These are phyloP conservation scores for Phylloporus rhodoxanthus DNA, from an alignment of 768 basidiomycete species.

Conservation along the genomic window DNA sequence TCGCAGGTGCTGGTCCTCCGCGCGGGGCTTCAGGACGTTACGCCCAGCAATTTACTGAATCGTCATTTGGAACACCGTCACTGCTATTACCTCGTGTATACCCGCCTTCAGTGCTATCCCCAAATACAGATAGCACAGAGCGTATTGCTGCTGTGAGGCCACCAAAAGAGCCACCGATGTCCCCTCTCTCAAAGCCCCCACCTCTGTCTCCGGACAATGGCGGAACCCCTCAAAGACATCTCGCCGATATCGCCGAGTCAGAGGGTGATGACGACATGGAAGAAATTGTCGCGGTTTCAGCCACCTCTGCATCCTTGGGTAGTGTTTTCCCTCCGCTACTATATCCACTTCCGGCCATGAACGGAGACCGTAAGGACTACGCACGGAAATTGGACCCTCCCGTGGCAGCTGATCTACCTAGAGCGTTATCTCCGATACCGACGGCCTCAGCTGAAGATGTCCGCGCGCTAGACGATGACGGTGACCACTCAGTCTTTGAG, in stretches of 20 bases:
- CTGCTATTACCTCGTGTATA: slow-evolving; percentile 22
- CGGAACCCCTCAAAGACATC: not conserved
- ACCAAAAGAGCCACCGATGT: slow-evolving; percentile 3
- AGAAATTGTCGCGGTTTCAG: slow-evolving; percentile 20
- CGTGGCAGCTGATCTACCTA: slow-evolving; percentile 5
- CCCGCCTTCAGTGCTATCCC: not conserved
- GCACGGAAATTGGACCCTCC: not conserved
- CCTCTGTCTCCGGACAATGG: slow-evolving; percentile 1
- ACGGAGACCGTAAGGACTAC: slow-evolving; percentile 12
- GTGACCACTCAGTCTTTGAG: slow-evolving; percentile 24
- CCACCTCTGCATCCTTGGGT: not conserved
- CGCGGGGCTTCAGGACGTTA: slow-evolving; percentile 13
- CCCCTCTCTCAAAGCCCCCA: slow-evolving; percentile 1
- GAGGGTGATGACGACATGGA: slow-evolving; percentile 38
- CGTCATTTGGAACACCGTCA: slow-evolving; percentile 35
- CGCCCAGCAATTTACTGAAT: slow-evolving; percentile 10
- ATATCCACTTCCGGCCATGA: slow-evolving; percentile 13
- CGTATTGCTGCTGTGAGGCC: not conserved
- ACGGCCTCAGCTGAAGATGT: not conserved
- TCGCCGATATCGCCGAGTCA: slow-evolving; percentile 3
- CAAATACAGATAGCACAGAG: not conserved
- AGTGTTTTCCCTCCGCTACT: not conserved
- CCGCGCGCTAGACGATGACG: slow-evolving; percentile 11
- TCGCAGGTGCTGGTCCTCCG: slow-evolving; percentile 52
- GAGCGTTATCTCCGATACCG: slow-evolving; percentile 10